Conservation (phyloP, 108 stramenopile genomes). For the Nannochloropsis oceanica region DNA sequence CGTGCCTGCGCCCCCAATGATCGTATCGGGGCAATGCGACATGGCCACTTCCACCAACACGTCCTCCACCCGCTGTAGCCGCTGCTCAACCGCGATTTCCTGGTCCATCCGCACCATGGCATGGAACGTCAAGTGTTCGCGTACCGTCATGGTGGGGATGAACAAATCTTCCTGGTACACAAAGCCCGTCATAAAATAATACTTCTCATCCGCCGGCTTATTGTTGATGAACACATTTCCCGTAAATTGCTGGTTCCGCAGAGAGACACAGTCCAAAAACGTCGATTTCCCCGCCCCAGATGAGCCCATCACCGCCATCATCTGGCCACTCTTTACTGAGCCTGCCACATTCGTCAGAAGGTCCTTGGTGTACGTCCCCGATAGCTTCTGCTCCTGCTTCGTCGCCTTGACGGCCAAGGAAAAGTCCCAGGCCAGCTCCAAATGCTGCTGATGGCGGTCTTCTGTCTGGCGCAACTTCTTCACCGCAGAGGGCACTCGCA, state of each 20-base stretch:
- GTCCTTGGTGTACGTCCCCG: background rate
- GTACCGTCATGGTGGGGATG: slow-evolving; percentile 21
- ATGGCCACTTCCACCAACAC: background rate
- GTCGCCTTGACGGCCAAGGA: background rate
- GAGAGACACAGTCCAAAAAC: background rate
- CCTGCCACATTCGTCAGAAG: background rate
- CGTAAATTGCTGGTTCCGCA: background rate
- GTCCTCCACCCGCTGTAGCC: background rate
- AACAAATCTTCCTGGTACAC: slow-evolving; percentile 29
- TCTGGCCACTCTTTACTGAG: background rate
- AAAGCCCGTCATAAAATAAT: background rate
- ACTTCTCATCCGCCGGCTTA: background rate
- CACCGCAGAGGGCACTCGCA: background rate
- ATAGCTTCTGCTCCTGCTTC: background rate
- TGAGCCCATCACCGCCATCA: background rate
- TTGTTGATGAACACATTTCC: background rate
- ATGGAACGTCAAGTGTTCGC: slow-evolving; percentile 34
- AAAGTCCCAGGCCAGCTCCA: background rate
- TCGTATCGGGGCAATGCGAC: background rate
- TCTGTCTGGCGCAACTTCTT: background rate
- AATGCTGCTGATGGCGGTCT: background rate
- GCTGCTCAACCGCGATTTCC: background rate
- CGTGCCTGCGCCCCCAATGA: background rate
- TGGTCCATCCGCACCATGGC: slow-evolving; percentile 20
- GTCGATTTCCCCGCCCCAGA: background rate